phyloP scores from a whole-genome alignment of 2,329 filamentous ascomycete genomes.

The Harringtonia aguacate region DNA sequence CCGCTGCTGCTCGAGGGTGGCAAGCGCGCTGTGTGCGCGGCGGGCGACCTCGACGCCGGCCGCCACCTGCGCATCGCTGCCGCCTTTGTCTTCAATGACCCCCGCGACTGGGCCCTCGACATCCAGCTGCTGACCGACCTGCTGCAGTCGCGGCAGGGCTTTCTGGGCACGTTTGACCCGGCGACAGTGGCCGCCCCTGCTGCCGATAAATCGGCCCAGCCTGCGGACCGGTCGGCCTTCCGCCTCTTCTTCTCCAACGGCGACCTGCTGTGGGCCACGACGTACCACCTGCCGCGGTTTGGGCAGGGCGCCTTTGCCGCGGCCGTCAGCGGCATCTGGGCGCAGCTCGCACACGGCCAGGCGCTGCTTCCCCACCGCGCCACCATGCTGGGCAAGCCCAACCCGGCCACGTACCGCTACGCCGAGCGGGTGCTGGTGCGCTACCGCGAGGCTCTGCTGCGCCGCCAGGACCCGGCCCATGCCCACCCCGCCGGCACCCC shows the following conservation, averaged over 20 bases:
- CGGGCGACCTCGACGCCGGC: slow-evolving; percentile 4
- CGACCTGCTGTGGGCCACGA: slow-evolving; percentile 81
- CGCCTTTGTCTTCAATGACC: slow-evolving; percentile 90
- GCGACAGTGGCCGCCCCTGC: slow-evolving; percentile 40
- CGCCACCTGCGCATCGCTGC: slow-evolving; percentile 54
- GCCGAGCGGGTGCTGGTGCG: slow-evolving; percentile 63
- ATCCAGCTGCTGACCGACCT: slow-evolving; percentile 76
- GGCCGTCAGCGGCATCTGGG: slow-evolving; percentile 72
- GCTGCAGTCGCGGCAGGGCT: slow-evolving; percentile 66
- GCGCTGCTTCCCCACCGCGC: slow-evolving; percentile 36
- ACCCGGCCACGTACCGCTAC: slow-evolving; percentile 66
- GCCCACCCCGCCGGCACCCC: slow-evolving; percentile 6
- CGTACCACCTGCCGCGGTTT: slow-evolving; percentile 73
- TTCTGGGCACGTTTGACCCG: slow-evolving; percentile 67
- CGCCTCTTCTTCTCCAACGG: slow-evolving; percentile 80
- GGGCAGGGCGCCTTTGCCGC: slow-evolving; percentile 87
- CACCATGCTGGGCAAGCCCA: slow-evolving; percentile 75
- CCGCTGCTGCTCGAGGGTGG: slow-evolving; percentile 28
- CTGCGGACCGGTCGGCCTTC: slow-evolving; percentile 39
- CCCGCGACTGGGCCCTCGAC: slow-evolving; percentile 91
- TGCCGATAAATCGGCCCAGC: too few species aligned
- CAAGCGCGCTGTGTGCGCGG: slow-evolving; percentile 17
- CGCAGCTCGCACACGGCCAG: slow-evolving; percentile 53
- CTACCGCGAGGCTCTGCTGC: slow-evolving; percentile 42
- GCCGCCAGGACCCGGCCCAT: slow-evolving; percentile 7